Base-by-base conservation (phyloP, 345 rosid species). In the Erysimum cheiranthoides region DNA sequence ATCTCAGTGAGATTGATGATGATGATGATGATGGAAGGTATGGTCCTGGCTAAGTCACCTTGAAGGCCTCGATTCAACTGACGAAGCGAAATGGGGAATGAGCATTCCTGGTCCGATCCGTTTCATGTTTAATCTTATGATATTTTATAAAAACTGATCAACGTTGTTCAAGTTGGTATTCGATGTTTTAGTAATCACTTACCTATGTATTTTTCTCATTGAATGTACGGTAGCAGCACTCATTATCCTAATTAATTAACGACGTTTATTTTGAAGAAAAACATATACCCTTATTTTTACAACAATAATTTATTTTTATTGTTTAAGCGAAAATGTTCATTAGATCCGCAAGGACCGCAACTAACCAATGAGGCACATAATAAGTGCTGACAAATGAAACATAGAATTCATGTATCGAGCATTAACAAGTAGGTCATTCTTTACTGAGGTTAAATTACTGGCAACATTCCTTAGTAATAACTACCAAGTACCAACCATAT, bases 21-120 rank as follows among this genome's bases (percentile, higher is more conserved):
- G 36, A 21, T 4, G 78, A 77, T 45, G 52, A 36, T 56, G 59
- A 7, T 62, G 61, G 68, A 57, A 38, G 56, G 30, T 57, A 28
- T 17, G 39, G 67, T 58, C 39, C 30, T 8, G 50, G 50, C 43
- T 77, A 66, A 66, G 35, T 60, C 77, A 59, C 27, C 31, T 71
- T 40, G 53, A 47, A 27, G 21, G 21, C 16, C 1, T 47, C 56
- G 8, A 57, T 34, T 45, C 38, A 38, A 14, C 10, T 46, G 54
- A 36, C 32, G 67, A 57, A 66, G 73, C 64, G 16, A 66, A 63
- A 13, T 56, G 77, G 81, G 81, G 81, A 78, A 78, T 78, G 71
- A 57, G 81, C 77, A 71, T 25, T 77, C 73, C 65, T 76, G 81
- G 81, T 78, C 81, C 77, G 81, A 28, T 39, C 18, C 34, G 31